Base-by-base conservation (phyloP, 371 early-diverging fungal genomes). In the Apophysomyces variabilis region DNA sequence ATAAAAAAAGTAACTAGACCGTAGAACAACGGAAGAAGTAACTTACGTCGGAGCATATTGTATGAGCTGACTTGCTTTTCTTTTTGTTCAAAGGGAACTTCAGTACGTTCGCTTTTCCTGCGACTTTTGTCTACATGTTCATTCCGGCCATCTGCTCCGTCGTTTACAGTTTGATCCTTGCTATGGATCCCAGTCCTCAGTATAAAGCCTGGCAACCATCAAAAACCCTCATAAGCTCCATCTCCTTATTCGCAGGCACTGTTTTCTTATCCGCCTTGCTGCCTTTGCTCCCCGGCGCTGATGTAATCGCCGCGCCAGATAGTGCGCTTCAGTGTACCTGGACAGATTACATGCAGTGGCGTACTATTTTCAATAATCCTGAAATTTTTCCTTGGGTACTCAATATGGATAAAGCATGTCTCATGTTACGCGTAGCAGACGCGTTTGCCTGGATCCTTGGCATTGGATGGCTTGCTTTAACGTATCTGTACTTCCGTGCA, bases 291-390 rank as follows among this genome's bases (percentile, higher is more conserved):
- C 76, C 76, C 11, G 75, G 76, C 16, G 78, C 73, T 13, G 81
- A 80, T 67, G 68, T 77, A 2, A 72, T 72, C 32, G 74, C 75
- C 61, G 56, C 67, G 4, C 72, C 74, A 35, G 74, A 77, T 7
- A 59, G 76, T 12, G 70, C 76, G 21, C 6, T 80, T 12, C 50
- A 60, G 1, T 80, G 80, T 57, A 39, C 60, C 14, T 80, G 80
- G 80, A 70, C 66, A 16, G 69, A 77, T 38, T 80, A 72, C 57
- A 80, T 80, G 80, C 66, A 70, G 39, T 77, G 80, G 80, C 70
- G 68, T 9, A 45, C 64, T 13, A 72, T 72, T 18, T 80, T 62
- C 21, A 70, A 68, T 37, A 69, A 75, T 35, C 76, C 74, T 21
- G 68, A 66, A 8, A 54, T 64, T 1, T 80, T 47, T 60, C 78